Evolutionary conservation across 2,329 filamentous ascomycete genomes (phyloP).

Genomic region (Colletotrichum echinochloae): DNA sequence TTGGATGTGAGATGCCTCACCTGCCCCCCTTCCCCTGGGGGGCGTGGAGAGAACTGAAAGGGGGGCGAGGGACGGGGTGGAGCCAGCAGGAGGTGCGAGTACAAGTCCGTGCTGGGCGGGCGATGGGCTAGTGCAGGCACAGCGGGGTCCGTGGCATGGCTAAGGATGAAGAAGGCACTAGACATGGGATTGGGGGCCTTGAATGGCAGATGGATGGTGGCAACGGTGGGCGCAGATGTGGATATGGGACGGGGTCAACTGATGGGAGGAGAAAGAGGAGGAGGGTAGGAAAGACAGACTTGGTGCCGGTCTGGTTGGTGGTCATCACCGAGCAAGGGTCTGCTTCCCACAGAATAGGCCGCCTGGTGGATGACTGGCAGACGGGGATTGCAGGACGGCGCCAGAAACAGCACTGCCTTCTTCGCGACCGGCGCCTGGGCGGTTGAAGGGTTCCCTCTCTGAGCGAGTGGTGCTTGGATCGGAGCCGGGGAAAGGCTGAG

Average conservation of each 20-base stretch:
- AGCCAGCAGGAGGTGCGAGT: conserved; percentile 12
- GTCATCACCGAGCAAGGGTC: conserved; percentile 15
- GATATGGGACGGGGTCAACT: conserved; percentile 7
- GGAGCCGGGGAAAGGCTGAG: conserved; percentile 29
- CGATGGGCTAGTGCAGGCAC: conserved; percentile 26
- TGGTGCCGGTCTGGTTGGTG: conserved; percentile 19
- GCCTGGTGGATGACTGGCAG: background rate
- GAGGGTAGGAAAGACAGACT: conserved; percentile 1
- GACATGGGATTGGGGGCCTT: conserved; percentile 28
- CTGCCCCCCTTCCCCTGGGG: conserved; percentile 17
- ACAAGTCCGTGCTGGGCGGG: conserved; percentile 17
- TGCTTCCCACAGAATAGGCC: background rate
- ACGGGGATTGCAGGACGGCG: conserved; percentile 30
- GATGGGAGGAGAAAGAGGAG: background rate
- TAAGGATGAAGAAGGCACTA: conserved; percentile 30
- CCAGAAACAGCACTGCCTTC: conserved; percentile 36
- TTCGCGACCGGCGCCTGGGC: conserved; percentile 23
- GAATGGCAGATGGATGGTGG: conserved; percentile 8
- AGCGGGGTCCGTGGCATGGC: conserved; percentile 34
- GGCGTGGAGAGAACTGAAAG: conserved; percentile 24
- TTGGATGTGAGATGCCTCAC: conserved; percentile 36
- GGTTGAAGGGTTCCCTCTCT: conserved; percentile 23
- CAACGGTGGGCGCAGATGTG: conserved; percentile 31
- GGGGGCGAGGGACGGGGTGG: conserved; percentile 30
- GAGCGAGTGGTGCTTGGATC: conserved; percentile 22